A percentile compares a stretch with the other conserved stretches of the same genome.
These are phyloP conservation scores for Trichoderma orchidacearum DNA, from an alignment of 495 filamentous ascomycete genomes.

Conservation along the genomic window DNA sequence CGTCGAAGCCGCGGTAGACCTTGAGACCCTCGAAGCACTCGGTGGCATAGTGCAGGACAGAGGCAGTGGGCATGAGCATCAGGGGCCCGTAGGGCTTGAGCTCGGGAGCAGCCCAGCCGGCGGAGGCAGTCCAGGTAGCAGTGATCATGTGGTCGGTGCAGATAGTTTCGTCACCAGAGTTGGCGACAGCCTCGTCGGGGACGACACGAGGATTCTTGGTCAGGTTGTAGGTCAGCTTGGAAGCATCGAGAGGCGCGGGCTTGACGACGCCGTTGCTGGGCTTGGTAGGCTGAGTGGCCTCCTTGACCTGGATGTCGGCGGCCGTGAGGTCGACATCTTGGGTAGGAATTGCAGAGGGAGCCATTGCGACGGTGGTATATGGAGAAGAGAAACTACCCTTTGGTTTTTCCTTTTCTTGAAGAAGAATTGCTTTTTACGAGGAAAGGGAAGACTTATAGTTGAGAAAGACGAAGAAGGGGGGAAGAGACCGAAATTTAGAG, in stretches of 20 bases:
- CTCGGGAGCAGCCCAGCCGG: conserved; percentile 68
- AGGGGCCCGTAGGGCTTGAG: conserved; percentile 71
- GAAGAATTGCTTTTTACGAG: neutral
- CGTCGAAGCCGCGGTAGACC: conserved; percentile 71
- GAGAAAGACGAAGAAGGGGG: neutral
- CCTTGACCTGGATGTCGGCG: conserved; percentile 25
- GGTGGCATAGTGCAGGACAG: conserved; percentile 81
- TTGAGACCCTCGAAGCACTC: conserved; percentile 91
- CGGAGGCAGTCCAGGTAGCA: conserved; percentile 47
- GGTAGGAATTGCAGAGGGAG: conserved; percentile 15
- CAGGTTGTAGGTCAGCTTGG: conserved; percentile 53
- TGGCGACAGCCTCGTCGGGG: conserved; percentile 40
- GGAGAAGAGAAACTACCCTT: neutral
- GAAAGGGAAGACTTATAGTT: neutral
- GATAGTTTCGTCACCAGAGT: conserved; percentile 34
- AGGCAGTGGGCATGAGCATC: conserved; percentile 69
- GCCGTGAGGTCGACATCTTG: conserved; percentile 26
- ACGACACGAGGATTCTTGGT: conserved; percentile 55
- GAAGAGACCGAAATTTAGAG: neutral
- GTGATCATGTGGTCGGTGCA: conserved; percentile 91
- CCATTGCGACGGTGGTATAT: conserved; percentile 12
- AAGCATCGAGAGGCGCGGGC: conserved; percentile 48
- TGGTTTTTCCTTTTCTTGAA: too few species aligned
- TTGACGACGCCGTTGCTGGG: conserved; percentile 6
- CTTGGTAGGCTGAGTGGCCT: conserved; percentile 17